These are phyloP conservation scores for Phytophthora pluvialis DNA, from an alignment of 352 stramenopile genomes.

Conservation along the genomic window DNA sequence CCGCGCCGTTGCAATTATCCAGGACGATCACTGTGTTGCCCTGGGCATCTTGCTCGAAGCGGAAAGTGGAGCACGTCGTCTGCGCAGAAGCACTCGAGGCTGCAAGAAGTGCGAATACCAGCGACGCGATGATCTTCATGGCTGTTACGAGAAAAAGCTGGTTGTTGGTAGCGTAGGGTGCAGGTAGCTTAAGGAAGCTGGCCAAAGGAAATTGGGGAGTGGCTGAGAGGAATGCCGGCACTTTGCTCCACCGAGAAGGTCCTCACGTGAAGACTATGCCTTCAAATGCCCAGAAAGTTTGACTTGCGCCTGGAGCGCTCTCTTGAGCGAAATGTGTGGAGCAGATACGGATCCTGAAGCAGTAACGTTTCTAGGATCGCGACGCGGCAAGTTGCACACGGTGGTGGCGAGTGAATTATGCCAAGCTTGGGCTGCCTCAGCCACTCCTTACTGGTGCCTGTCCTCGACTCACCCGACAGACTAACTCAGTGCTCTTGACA, in stretches of 20 bases:
- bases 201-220: conserved; percentile 28
- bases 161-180: not conserved
- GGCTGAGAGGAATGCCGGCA: not conserved
- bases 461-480: not conserved
- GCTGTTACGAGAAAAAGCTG: not conserved
- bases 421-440: not conserved
- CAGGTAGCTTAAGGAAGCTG: not conserved
- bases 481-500: not conserved
- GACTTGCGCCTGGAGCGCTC: conserved; percentile 4
- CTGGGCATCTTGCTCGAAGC: conserved; percentile 26
- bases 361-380: conserved; percentile 18
- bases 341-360: not conserved
- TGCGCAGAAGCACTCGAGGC: conserved; percentile 16
- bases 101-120: conserved; percentile 18
- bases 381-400: conserved; percentile 10
- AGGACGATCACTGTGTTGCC: conserved; percentile 24
- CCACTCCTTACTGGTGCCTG: conserved; percentile 6
- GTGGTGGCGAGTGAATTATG: not conserved
- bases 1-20: conserved; percentile 21
- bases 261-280: not conserved
- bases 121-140: conserved; percentile 23
- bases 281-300: conserved; percentile 14
- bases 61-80: conserved; percentile 24
- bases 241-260: not conserved
- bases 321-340: conserved; percentile 17